Conservation (phyloP, 768 basidiomycete species). For the Tulasnella calospora region DNA sequence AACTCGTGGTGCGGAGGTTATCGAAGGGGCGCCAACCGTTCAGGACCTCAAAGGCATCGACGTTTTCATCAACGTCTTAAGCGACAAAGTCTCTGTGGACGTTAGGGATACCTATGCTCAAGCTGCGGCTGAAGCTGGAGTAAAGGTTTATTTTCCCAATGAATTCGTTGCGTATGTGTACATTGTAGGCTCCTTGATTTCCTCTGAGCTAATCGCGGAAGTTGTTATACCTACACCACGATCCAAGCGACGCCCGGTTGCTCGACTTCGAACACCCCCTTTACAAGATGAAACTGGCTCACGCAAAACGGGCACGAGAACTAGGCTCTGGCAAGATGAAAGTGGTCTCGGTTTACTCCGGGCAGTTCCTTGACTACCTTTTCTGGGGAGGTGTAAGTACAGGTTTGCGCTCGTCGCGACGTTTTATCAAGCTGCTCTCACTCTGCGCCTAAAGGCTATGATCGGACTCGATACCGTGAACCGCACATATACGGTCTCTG, state of each 20-base stretch:
- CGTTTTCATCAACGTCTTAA: neutral
- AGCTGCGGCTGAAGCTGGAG: neutral
- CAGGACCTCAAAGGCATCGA: neutral
- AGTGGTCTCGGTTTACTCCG: neutral
- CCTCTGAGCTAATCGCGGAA: neutral
- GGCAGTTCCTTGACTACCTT: neutral
- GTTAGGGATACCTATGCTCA: neutral
- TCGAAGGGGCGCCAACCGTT: neutral
- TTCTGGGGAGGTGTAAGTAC: neutral
- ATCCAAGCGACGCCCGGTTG: neutral
- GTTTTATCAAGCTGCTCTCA: too few relatives aligned
- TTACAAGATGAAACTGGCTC: neutral
- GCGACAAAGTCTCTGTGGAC: neutral
- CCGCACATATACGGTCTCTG: neutral
- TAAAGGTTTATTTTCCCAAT: conserved; percentile 13
- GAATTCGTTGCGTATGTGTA: conserved; percentile 1
- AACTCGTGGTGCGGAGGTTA: neutral
- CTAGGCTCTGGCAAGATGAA: neutral
- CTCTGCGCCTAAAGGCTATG: neutral
- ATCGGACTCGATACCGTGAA: conserved; percentile 7
- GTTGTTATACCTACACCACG: too few relatives aligned
- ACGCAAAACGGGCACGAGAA: neutral
- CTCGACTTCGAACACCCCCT: neutral
- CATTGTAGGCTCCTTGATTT: neutral
- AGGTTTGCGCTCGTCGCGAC: too few relatives aligned